Base-by-base conservation (phyloP, 2,329 filamentous ascomycete species). In the Juglanconis sp. region DNA sequence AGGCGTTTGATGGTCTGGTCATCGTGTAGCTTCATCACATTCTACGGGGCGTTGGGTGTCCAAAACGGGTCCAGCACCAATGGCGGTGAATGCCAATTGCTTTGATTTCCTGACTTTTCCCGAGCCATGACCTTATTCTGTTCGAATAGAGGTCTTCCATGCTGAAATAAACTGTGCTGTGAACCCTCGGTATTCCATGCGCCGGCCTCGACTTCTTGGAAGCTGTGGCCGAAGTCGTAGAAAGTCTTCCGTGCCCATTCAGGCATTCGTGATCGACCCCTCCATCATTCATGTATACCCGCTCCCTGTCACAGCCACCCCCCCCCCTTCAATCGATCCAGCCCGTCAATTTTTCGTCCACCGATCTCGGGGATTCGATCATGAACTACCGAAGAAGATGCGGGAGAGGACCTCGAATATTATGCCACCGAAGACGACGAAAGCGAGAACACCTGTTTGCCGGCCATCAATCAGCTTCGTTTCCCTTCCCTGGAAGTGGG, bases 391-490 rank as follows among this genome's bases (percentile, higher is more conserved):
- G 68, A 70, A 76, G 70, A 82, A 81, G 73, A 85, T 77, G 67
- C 82, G 81, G 48, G 82, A 80, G 63, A 86, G 67, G 57, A 78
- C 73, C 72, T 87, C 84, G 69, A 86, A 85, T 66, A 86, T 64
- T 34, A 87, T 75, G 42, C 85, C 84, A 62, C 85, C 85, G 63
- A 87, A 83, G 67, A 87, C 74, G 68, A 87, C 75, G 70, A 87
- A 87, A 40, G 71, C 84, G 65, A 87, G 81, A 50, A 87, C 62
- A 34, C 68, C 84, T 87, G 53, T 0, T 56, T 3, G 15, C 1
- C 15, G 36, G 53, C 10, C 30, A 32, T 61, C 40, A 64, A 48
- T 67, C 54, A 65, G 51, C 11, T 24, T 24, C 24, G 24, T 24
- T 24, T 24, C 24, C 24, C 24, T 24, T 24, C 24, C 24, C 24